Conservation (phyloP, 768 basidiomycete genomes). For the Termitomyces sp. region DNA sequence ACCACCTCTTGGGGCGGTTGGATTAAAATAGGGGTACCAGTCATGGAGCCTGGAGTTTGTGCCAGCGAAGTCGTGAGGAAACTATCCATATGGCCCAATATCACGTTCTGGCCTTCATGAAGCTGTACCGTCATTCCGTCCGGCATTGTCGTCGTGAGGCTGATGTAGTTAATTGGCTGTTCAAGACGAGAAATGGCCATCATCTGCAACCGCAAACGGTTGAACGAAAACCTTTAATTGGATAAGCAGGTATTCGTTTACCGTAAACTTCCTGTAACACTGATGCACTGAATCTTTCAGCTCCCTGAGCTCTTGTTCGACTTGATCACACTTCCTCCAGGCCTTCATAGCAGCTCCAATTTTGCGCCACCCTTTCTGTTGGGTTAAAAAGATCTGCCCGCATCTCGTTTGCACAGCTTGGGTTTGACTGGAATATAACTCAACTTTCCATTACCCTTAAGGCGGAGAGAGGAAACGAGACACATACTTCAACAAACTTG, state of each 20-base stretch:
- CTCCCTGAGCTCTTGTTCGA: slow-evolving; percentile 6
- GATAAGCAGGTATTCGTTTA: not conserved
- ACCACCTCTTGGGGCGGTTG: slow-evolving; percentile 4
- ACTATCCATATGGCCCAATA: slow-evolving; percentile 6
- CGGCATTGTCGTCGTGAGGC: not conserved
- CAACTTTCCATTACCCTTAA: not conserved
- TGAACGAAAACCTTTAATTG: not conserved
- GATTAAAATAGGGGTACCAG: not conserved
- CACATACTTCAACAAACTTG: not conserved
- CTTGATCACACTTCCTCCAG: slow-evolving; percentile 5
- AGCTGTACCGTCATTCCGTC: not conserved
- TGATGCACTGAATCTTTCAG: slow-evolving; percentile 9
- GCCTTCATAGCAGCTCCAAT: slow-evolving; percentile 6
- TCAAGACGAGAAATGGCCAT: slow-evolving; percentile 12
- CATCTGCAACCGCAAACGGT: not conserved
- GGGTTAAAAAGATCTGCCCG: not conserved
- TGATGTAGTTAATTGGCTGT: slow-evolving; percentile 4
- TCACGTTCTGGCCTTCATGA: slow-evolving; percentile 5
- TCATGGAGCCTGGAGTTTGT: not conserved
- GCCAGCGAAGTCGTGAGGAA: slow-evolving; percentile 5
- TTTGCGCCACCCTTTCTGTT: slow-evolving; percentile 4
- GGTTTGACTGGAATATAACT: not conserved
- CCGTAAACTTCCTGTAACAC: slow-evolving; percentile 14
- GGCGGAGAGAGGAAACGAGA: not conserved
- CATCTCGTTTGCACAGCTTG: slow-evolving; percentile 1